Evolutionary conservation across 1,284 basidiomycete genomes (phyloP).

Genomic region (Heterobasidion occidentale): DNA sequence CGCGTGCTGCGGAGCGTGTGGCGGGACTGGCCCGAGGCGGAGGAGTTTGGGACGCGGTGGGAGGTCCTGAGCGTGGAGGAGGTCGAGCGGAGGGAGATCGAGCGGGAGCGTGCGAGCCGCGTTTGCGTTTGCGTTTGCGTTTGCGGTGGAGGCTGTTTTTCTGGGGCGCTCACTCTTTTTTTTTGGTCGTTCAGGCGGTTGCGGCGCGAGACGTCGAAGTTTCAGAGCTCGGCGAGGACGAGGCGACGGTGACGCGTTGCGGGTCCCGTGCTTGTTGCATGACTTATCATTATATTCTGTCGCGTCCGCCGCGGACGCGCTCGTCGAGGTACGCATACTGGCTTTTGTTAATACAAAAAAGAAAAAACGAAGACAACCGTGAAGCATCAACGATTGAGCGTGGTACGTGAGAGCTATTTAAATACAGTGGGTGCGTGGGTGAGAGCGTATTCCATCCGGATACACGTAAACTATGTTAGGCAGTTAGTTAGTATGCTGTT

Average conservation of each 20-base stretch:
- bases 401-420: no score
- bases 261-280: no score
- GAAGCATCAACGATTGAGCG: no score
- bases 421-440: no score
- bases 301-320: no score
- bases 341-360: no score
- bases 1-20: constrained; percentile 84
- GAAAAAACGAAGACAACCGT: no score
- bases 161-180: constrained; percentile 6
- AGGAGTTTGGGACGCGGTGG: constrained; percentile 88
- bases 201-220: constrained; percentile 69
- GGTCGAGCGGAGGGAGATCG: constrained; percentile 79
- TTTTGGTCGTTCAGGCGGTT: constrained; percentile 38
- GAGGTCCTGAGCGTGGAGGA: constrained; percentile 86
- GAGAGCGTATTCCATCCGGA: no score
- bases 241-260: constrained; percentile 25
- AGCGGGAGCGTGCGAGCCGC: constrained; percentile 72
- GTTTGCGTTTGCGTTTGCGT: constrained; percentile 22
- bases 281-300: no score
- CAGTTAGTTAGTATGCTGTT: no score
- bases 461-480: no score
- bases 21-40: constrained; percentile 91
- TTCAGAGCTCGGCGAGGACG: constrained; percentile 46
- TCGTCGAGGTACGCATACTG: no score
- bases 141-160: not conserved